Evolutionary conservation across 306 rosid species (phyloP).

Genomic region (Sophora flavescens): DNA sequence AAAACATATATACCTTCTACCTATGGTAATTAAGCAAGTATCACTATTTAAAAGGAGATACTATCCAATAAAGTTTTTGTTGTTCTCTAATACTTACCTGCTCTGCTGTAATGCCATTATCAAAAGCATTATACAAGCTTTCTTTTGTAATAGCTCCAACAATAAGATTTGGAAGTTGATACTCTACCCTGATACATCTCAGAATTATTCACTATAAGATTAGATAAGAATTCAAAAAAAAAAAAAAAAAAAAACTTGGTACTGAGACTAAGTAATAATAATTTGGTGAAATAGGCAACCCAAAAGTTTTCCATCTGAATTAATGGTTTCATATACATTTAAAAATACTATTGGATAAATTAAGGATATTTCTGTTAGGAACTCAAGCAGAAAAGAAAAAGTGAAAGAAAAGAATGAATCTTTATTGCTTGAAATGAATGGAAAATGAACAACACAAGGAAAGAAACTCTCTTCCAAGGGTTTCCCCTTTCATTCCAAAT

Average conservation of each 20-base stretch:
- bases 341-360: conserved; percentile 13
- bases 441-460: no score
- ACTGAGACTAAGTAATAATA: conserved; percentile 33
- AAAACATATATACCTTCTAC: conserved; percentile 20
- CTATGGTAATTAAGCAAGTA: background rate
- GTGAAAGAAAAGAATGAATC: no score
- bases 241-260: conserved; percentile 1
- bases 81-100: conserved; percentile 63
- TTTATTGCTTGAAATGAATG: no score
- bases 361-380: background rate
- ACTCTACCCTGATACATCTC: conserved; percentile 78
- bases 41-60: conserved; percentile 5
- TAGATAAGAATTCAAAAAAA: conserved; percentile 27
- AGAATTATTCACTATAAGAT: conserved; percentile 36
- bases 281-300: conserved; percentile 35
- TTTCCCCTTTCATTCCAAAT: no score
- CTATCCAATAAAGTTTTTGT: background rate
- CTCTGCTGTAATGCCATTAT: conserved; percentile 84
- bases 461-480: no score
- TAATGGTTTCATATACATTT: conserved; percentile 1
- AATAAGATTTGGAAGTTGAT: conserved; percentile 97
- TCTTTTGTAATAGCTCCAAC: conserved; percentile 97
- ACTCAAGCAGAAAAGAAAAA: no score
- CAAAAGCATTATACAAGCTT: conserved; percentile 92
- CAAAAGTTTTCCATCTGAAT: conserved; percentile 21